Percentiles rank a stretch among this genome's conserved stretches.
phyloP scores from a whole-genome alignment of 2,329 filamentous ascomycete species.

The Xylariales sp. region DNA sequence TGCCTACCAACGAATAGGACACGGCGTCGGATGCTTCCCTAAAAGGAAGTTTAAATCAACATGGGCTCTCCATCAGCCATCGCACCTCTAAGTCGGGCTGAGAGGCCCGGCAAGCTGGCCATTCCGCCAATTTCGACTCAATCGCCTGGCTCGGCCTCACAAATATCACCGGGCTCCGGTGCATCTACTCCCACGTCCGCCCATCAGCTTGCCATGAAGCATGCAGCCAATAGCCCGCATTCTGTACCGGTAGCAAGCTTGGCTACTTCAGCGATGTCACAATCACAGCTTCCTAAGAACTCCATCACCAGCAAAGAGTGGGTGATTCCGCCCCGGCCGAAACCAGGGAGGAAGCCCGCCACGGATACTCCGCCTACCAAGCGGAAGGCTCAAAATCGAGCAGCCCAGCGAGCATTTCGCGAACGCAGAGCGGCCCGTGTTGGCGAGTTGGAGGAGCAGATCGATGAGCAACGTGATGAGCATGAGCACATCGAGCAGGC shows the following conservation, averaged over 20 bases:
- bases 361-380: constrained; percentile 91
- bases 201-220: constrained; percentile 24
- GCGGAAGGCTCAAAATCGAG: constrained; percentile 89
- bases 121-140: constrained; percentile 24
- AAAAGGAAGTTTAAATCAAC: constrained; percentile 5
- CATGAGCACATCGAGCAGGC: constrained; percentile 55
- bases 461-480: constrained; percentile 56
- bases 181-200: constrained; percentile 21
- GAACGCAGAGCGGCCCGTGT: constrained; percentile 83
- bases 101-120: constrained; percentile 21
- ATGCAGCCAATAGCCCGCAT: constrained; percentile 13
- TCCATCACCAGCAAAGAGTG: constrained; percentile 78
- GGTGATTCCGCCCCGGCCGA: constrained; percentile 78
- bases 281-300: constrained; percentile 39
- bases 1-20: constrained; percentile 12
- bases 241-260: constrained; percentile 43
- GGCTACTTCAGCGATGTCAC: constrained; percentile 34
- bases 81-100: constrained; percentile 13
- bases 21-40: background rate
- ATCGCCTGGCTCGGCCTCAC: constrained; percentile 21
- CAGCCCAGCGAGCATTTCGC: constrained; percentile 85
- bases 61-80: constrained; percentile 20
- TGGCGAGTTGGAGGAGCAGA: constrained; percentile 65
- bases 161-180: constrained; percentile 20
- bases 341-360: constrained; percentile 89